phyloP scores from a whole-genome alignment of 768 basidiomycete species.

The Hypholoma fasciculare region DNA sequence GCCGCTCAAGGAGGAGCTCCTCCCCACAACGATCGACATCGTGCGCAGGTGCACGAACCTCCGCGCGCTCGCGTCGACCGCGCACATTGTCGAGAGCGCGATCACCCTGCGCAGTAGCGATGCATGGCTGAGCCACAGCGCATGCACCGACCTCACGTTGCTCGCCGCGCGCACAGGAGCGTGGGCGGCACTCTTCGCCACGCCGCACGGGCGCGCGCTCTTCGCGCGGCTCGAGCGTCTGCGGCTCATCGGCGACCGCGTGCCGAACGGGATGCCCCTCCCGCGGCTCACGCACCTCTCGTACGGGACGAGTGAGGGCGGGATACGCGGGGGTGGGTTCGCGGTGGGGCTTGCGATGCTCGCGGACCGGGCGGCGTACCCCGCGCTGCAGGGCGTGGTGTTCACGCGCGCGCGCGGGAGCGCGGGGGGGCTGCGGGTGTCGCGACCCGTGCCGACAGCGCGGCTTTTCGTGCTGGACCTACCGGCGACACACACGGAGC shows the following conservation, averaged over 20 bases:
- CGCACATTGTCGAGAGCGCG: slow-evolving; percentile 24
- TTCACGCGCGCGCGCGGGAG: slow-evolving; percentile 26
- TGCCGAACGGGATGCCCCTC: slow-evolving; percentile 22
- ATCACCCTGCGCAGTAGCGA: slow-evolving; percentile 16
- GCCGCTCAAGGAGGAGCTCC: slow-evolving; percentile 24
- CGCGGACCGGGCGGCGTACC: slow-evolving; percentile 21
- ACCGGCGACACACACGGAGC: slow-evolving; percentile 29
- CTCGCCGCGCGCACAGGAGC: slow-evolving; percentile 24
- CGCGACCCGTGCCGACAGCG: slow-evolving; percentile 18
- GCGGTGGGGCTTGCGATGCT: slow-evolving; percentile 18
- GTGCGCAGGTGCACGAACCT: slow-evolving; percentile 31
- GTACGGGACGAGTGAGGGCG: slow-evolving; percentile 20
- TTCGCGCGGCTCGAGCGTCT: slow-evolving; percentile 32
- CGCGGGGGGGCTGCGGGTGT: slow-evolving; percentile 21
- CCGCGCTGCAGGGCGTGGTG: slow-evolving; percentile 29
- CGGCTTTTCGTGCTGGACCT: slow-evolving; percentile 27
- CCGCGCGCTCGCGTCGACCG: slow-evolving; percentile 29
- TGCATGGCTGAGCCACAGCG: slow-evolving; percentile 23
- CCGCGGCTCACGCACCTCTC: slow-evolving; percentile 31
- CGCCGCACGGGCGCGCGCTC: slow-evolving; percentile 25
- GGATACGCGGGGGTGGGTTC: slow-evolving; percentile 7
- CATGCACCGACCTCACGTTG: slow-evolving; percentile 31
- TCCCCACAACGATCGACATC: slow-evolving; percentile 20
- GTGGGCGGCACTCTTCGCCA: slow-evolving; percentile 21
- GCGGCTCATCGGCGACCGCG: slow-evolving; percentile 30